Percentiles rank a stretch among this genome's conserved stretches.
Evolutionary conservation across 768 basidiomycete genomes (phyloP).

Genomic region (Boletus rufocinnamomeus): DNA sequence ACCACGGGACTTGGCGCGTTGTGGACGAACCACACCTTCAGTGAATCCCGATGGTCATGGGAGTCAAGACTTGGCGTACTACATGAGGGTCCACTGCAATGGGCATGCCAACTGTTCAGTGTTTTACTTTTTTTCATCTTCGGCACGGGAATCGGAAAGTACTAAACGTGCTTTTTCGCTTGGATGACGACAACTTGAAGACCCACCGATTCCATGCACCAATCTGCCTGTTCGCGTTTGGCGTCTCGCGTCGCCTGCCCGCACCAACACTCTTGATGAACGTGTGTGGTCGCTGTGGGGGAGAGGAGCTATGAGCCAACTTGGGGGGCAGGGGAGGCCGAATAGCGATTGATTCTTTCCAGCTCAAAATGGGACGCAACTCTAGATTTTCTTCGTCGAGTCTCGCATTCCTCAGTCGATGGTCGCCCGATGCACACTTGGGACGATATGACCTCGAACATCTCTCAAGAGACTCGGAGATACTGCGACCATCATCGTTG

Average conservation of each 20-base stretch:
- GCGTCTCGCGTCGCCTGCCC: background rate
- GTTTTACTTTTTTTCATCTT: background rate
- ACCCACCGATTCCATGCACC: background rate
- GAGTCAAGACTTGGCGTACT: background rate
- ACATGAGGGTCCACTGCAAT: background rate
- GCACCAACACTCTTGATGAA: background rate
- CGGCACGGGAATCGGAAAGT: background rate
- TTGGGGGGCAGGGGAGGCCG: background rate
- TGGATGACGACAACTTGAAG: slow-evolving; percentile 4
- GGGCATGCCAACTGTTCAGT: background rate
- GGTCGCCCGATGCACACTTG: too few species aligned
- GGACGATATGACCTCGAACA: too few species aligned
- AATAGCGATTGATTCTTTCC: background rate
- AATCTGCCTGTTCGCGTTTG: background rate
- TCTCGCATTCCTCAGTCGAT: too few species aligned
- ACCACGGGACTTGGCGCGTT: background rate
- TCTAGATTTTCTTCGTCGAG: background rate
- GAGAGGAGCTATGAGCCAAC: background rate
- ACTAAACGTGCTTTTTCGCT: slow-evolving; percentile 3
- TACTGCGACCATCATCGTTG: background rate
- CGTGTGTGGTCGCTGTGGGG: background rate
- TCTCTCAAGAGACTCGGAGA: background rate
- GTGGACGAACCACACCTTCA: background rate
- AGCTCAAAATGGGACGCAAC: background rate
- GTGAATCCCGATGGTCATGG: background rate